Evolutionary conservation across 208 protist genomes (phyloP), one percentile per base, ranked within the genome.

Genomic region (Crithidia sp.): DNA sequence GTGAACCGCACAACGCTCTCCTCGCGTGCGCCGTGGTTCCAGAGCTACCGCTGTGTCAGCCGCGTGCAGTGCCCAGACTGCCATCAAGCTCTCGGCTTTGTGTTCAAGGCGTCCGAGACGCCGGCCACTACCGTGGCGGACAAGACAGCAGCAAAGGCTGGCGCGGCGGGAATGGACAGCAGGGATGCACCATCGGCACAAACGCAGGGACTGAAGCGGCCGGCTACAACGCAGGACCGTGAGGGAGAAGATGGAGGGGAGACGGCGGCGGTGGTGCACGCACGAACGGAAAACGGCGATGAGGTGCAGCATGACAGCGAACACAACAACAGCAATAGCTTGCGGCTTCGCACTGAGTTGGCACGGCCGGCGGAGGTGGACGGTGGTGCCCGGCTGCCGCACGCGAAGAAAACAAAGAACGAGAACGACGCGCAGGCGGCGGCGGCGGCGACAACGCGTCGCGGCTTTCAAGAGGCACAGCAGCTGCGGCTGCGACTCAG

Each of bases 21-120:
- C 28, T 79, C 85, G 17, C 74, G 75, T 7, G 83, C 61, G 55
- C 82, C 81, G 58, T 95, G 90, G 90, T 95, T 95, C 71, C 69
- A 76, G 7, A 67, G 69, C 40, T 95, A 89, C 74, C 71, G 59
- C 17, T 91, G 83, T 56, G 62, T 57, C 39, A 57, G 79, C 16
- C 78, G 84, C 5, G 77, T 91, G 36, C 84, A 95, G 65, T 95
- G 90, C 56, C 86, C 90, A 2, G 90, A 95, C 57, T 95, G 90
- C 78, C 90, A 95, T 57, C 72, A 92, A 40, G 76, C 81, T 0
- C 79, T 95, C 5, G 90, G 87, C 5, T 95, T 88, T 47, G 41
- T 95, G 8, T 95, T 93, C 79, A 28, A 28, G 28, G 28, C 28
- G 28, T 28, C 28, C 28, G 28, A 28, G 28, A 28, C 28, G 28